Evolutionary conservation across 2,329 filamentous ascomycete genomes (phyloP).

Genomic region (Cryphonectria radicalis): DNA sequence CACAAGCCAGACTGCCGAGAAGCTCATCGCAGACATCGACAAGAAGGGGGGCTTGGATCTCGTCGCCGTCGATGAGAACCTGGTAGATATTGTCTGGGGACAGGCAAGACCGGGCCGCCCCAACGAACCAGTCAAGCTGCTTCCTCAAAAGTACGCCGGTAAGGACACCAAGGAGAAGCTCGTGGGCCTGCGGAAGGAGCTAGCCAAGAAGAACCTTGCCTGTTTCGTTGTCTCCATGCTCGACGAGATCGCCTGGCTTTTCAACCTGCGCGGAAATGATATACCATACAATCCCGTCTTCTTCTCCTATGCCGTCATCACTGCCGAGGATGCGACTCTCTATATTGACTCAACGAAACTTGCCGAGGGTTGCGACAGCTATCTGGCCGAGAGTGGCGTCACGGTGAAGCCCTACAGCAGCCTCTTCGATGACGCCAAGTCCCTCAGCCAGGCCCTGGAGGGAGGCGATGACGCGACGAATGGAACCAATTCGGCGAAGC

Average conservation of each 20-base stretch:
- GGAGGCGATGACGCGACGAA: slow-evolving; percentile 34
- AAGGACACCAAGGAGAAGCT: slow-evolving; percentile 85
- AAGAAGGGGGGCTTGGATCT: slow-evolving; percentile 82
- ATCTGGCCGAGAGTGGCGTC: slow-evolving; percentile 72
- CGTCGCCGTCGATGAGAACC: slow-evolving; percentile 75
- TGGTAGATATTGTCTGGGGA: slow-evolving; percentile 92
- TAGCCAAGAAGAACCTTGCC: slow-evolving; percentile 85
- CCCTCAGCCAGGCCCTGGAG: slow-evolving; percentile 54
- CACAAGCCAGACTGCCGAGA: slow-evolving; percentile 65
- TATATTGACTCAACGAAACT: slow-evolving; percentile 86
- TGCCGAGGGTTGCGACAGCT: slow-evolving; percentile 66
- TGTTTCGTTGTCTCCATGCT: slow-evolving; percentile 93
- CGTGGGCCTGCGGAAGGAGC: slow-evolving; percentile 82
- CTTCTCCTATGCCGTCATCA: slow-evolving; percentile 93
- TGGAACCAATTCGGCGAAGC: slow-evolving; percentile 48
- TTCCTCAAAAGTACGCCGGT: slow-evolving; percentile 75
- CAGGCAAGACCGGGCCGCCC: slow-evolving; percentile 73
- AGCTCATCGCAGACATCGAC: slow-evolving; percentile 83
- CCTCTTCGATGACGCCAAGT: slow-evolving; percentile 78
- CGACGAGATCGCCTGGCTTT: slow-evolving; percentile 98
- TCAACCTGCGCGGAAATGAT: slow-evolving; percentile 92
- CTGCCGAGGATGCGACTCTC: slow-evolving; percentile 73
- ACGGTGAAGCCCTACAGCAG: slow-evolving; percentile 78
- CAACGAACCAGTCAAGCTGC: slow-evolving; percentile 73
- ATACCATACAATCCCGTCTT: slow-evolving; percentile 99